phyloP scores from a whole-genome alignment of 306 rosid species.

The Rosa lucieae region DNA sequence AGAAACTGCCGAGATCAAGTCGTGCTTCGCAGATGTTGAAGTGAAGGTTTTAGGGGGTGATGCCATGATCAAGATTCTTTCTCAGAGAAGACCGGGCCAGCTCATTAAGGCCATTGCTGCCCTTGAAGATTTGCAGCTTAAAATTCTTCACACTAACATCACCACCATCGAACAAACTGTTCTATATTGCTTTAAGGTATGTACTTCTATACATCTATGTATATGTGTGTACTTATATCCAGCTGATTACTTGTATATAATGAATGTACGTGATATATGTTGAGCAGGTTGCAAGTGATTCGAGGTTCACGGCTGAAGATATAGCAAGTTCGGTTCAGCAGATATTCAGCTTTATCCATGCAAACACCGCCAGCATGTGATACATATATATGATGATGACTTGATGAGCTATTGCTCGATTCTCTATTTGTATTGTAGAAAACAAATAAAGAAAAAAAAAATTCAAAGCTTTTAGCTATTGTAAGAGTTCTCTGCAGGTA shows the following conservation, averaged over 20 bases:
- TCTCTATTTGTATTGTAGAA: neutral
- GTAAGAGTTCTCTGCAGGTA: neutral
- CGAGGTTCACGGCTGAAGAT: constrained; percentile 89
- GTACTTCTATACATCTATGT: neutral
- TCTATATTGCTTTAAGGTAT: constrained; percentile 91
- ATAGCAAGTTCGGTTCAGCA: constrained; percentile 90
- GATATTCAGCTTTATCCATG: constrained; percentile 81
- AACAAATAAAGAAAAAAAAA: neutral
- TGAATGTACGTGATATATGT: neutral
- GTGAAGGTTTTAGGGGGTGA: constrained; percentile 87
- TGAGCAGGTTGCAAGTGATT: constrained; percentile 68
- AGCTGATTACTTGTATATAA: neutral
- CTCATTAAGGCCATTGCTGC: constrained; percentile 92
- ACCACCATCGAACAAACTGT: constrained; percentile 97
- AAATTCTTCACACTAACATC: constrained; percentile 88
- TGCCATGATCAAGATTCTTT: constrained; percentile 86
- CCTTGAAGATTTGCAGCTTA: constrained; percentile 84
- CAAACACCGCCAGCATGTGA: constrained; percentile 56
- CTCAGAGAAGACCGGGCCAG: constrained; percentile 88
- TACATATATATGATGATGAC: neutral
- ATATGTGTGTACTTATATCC: neutral
- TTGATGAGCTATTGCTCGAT: neutral
- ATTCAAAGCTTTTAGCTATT: neutral
- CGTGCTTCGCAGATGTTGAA: constrained; percentile 93
- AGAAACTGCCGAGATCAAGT: constrained; percentile 85